These are phyloP conservation scores for Thymus mandschuricus DNA, from an alignment of 257 asterid species.

Conservation along the genomic window DNA sequence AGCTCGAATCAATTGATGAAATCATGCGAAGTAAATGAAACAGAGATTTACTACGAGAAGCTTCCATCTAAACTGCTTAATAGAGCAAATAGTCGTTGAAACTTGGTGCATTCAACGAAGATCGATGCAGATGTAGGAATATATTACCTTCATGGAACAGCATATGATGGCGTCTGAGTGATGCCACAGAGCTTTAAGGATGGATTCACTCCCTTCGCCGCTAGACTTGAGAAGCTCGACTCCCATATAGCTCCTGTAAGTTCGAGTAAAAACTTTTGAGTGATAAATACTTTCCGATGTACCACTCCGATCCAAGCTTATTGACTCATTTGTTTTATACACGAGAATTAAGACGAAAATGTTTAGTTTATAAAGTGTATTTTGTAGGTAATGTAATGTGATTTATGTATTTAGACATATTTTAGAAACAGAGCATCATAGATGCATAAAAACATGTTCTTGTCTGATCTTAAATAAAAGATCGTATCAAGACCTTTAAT, in stretches of 20 bases:
- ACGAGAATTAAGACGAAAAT: too few relatives aligned
- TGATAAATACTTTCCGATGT: too few relatives aligned
- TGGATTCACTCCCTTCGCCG: conserved; percentile 73
- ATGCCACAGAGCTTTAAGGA: conserved; percentile 81
- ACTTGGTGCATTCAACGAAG: not conserved
- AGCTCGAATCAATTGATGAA: not conserved
- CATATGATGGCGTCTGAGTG: conserved; percentile 86
- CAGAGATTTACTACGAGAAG: not conserved
- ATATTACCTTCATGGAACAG: conserved; percentile 81
- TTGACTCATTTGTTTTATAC: too few relatives aligned
- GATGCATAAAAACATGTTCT: too few relatives aligned
- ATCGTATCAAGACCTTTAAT: too few relatives aligned
- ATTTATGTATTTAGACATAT: too few relatives aligned
- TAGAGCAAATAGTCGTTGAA: not conserved
- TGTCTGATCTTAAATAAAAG: too few relatives aligned
- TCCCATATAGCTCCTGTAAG: conserved; percentile 68
- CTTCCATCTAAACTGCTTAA: not conserved
- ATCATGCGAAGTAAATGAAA: not conserved
- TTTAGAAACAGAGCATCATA: too few relatives aligned
- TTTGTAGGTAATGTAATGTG: too few relatives aligned
- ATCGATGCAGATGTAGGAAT: not conserved
- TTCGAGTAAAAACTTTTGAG: not conserved
- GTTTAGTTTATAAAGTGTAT: too few relatives aligned
- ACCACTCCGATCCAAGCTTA: too few relatives aligned
- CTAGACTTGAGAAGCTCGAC: conserved; percentile 66